Conservation (phyloP, 768 basidiomycete genomes). For the Sarcomyxa edulis region DNA sequence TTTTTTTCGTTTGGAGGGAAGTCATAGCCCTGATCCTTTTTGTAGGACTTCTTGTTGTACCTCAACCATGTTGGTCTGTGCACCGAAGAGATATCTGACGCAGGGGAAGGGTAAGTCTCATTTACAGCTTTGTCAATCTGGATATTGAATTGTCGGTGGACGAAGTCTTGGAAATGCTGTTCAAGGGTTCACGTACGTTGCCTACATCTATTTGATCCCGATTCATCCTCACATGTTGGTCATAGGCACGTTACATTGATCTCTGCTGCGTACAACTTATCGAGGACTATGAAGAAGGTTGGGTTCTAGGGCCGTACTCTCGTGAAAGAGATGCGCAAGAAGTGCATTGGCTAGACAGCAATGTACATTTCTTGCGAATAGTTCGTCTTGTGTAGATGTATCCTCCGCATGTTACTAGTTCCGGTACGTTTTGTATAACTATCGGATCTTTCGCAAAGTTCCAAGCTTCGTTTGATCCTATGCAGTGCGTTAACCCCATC, state of each 20-base stretch:
- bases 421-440: too few relatives aligned
- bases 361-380: too few relatives aligned
- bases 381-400: too few relatives aligned
- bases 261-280: conserved; percentile 80
- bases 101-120: conserved; percentile 71
- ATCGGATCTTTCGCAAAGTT: too few relatives aligned
- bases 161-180: conserved; percentile 79
- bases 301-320: too few relatives aligned
- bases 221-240: conserved; percentile 1
- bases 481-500: too few relatives aligned
- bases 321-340: too few relatives aligned
- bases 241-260: conserved; percentile 77
- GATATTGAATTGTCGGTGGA: too few relatives aligned
- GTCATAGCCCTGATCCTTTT: background rate
- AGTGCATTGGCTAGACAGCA: too few relatives aligned
- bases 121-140: too few relatives aligned
- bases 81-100: conserved; percentile 80
- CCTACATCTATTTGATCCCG: background rate
- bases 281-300: conserved; percentile 45
- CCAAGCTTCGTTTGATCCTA: too few relatives aligned
- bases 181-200: conserved; percentile 81
- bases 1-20: background rate
- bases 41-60: conserved; percentile 72
- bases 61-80: conserved; percentile 86
- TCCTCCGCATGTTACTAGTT: too few relatives aligned